phyloP scores from a whole-genome alignment of 1,139 yeast genomes.

The Oligophagozyma castellii region DNA sequence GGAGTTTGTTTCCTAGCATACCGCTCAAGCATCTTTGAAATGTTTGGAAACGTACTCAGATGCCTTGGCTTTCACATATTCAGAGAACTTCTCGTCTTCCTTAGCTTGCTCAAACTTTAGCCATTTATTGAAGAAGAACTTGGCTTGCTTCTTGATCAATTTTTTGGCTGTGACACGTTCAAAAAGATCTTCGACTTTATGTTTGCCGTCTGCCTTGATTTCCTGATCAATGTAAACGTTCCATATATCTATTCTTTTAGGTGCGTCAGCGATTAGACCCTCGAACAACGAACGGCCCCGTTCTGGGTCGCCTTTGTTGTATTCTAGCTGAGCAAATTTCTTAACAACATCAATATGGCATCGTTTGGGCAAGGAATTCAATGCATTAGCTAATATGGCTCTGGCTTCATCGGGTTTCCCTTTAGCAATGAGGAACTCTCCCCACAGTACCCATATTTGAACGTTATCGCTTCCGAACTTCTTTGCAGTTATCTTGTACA shows the following conservation, averaged over 20 bases:
- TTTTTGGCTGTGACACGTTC: slow-evolving; percentile 64
- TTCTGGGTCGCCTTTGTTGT: slow-evolving; percentile 74
- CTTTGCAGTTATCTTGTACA: slow-evolving; percentile 57
- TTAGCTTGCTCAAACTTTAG: slow-evolving; percentile 57
- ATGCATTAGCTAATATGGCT: slow-evolving; percentile 55
- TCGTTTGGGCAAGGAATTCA: slow-evolving; percentile 59
- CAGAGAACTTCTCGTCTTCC: slow-evolving; percentile 58
- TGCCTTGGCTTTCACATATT: slow-evolving; percentile 86
- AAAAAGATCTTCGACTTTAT: slow-evolving; percentile 60
- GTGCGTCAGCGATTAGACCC: slow-evolving; percentile 80
- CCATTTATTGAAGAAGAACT: slow-evolving; percentile 92
- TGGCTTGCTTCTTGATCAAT: slow-evolving; percentile 81
- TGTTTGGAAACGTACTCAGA: slow-evolving; percentile 46
- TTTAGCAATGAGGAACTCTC: slow-evolving; percentile 57
- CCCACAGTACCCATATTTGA: slow-evolving; percentile 68
- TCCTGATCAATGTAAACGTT: slow-evolving; percentile 91
- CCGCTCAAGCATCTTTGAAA: too few species aligned
- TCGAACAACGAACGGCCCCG: slow-evolving; percentile 92
- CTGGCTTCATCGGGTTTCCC: slow-evolving; percentile 46
- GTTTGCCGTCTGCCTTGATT: slow-evolving; percentile 47
- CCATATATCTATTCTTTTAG: slow-evolving; percentile 90
- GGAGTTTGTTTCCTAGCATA: too few species aligned
- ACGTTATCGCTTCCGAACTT: slow-evolving; percentile 61
- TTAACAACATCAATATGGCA: slow-evolving; percentile 70
- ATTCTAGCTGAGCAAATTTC: slow-evolving; percentile 84